These are phyloP conservation scores for Arthrobotrys megalospora DNA, from an alignment of 2,329 filamentous ascomycete genomes.

Conservation along the genomic window DNA sequence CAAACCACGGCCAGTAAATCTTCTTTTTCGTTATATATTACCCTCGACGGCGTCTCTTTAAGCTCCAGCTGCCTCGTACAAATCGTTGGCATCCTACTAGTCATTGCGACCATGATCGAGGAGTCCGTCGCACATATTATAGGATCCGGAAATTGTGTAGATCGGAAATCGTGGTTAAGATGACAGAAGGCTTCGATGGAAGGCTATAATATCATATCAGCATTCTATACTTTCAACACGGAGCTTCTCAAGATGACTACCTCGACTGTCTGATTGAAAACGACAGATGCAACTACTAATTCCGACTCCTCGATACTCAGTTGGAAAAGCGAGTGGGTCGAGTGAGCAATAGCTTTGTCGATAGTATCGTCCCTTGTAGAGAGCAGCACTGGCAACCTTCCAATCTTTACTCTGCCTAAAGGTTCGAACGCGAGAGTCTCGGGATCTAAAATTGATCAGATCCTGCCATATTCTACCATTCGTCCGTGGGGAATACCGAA, in stretches of 20 bases:
- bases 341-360: constrained; percentile 47
- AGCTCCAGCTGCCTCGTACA: constrained; percentile 63
- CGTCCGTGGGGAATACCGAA: neutral
- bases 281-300: constrained; percentile 32
- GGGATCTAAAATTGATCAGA: constrained; percentile 12
- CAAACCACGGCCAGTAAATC: constrained; percentile 63
- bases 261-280: constrained; percentile 53
- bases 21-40: constrained; percentile 63
- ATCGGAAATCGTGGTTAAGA: constrained; percentile 56
- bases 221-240: neutral
- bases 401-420: constrained; percentile 32
- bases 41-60: constrained; percentile 63
- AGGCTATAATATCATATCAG: constrained; percentile 40
- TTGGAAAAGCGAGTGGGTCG: constrained; percentile 45
- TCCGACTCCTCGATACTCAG: constrained; percentile 30
- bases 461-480: neutral
- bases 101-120: constrained; percentile 62
- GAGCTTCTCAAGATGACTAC: constrained; percentile 2
- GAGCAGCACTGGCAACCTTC: constrained; percentile 42
- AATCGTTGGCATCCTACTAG: constrained; percentile 62
- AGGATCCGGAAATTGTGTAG: constrained; percentile 62
- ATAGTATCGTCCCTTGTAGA: constrained; percentile 32
- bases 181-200: constrained; percentile 49
- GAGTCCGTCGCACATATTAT: constrained; percentile 63
- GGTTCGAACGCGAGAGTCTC: constrained; percentile 24